Evolutionary conservation across 495 filamentous ascomycete genomes (phyloP), one percentile per base, ranked within the genome.

Genomic region (Bombardia bombarda): DNA sequence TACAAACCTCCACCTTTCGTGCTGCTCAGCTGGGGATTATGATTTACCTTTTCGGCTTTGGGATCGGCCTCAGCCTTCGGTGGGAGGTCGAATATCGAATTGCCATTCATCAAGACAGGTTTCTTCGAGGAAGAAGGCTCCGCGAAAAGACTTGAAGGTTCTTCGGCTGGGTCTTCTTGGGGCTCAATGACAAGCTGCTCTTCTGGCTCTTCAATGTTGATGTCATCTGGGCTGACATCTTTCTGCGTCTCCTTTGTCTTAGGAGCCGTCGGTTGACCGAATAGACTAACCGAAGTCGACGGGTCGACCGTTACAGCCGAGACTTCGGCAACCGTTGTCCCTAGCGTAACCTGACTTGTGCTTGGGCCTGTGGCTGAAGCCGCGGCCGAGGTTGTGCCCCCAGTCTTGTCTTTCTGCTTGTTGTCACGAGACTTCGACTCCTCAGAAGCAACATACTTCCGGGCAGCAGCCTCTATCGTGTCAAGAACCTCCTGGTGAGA

Each of bases 191-290:
- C 34, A 30, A 66, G 57, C 30, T 65, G 43, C 16, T 60, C 63
- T 35, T 69, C 66, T 0, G 68, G 71, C 40, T 55, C 58, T 40
- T 67, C 63, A 14, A 74, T 63, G 33, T 72, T 50, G 32, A 75
- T 70, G 43, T 74, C 70, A 6, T 75, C 69, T 0, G 70, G 69
- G 19, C 58, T 56, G 1, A 53, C 51, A 41, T 58, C 60, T 35
- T 42, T 65, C 42, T 53, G 36, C 12, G 17, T 26, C 0, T 53
- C 55, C 14, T 60, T 61, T 4, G 37, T 18, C 26, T 47, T 60
- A 34, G 47, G 4, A 12, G 36, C 7, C 4, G 46, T 7, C 4
- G 50, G 10, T 12, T 48, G 40, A 5, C 24, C 40, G 20, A 56
- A 58, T 3, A 58, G 48, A 22, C 48, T 50, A 20, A 30, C 38